A percentile compares a stretch with the other conserved stretches of the same genome.
Conservation (phyloP, 768 basidiomycete genomes). For the Lentinula edodes region DNA sequence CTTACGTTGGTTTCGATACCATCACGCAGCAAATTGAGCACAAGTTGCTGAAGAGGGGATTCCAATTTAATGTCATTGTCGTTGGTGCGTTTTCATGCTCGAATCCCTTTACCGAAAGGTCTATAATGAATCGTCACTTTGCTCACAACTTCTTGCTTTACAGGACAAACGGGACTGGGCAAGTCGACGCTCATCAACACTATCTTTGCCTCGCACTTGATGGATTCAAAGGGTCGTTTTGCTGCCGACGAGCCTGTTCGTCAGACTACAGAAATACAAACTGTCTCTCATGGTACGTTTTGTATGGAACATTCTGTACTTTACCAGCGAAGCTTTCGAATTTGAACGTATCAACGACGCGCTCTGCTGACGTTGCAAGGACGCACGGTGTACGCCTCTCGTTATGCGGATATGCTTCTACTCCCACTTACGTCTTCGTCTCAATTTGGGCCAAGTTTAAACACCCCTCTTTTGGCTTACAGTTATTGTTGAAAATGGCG, state of each 20-base stretch:
- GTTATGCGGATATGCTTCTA: background rate
- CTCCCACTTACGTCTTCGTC: background rate
- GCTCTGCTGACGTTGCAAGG: background rate
- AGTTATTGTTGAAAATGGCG: slow-evolving; percentile 97
- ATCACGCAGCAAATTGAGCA: slow-evolving; percentile 98
- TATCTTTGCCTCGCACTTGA: slow-evolving; percentile 96
- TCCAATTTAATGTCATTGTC: slow-evolving; percentile 98
- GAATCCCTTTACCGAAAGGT: background rate
- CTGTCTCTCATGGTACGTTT: slow-evolving; percentile 82
- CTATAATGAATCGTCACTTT: background rate
- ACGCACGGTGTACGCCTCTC: background rate
- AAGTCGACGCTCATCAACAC: slow-evolving; percentile 99
- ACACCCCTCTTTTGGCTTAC: background rate
- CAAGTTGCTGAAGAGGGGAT: slow-evolving; percentile 97
- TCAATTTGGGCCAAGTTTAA: background rate
- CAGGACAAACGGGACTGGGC: slow-evolving; percentile 95
- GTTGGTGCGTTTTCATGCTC: slow-evolving; percentile 58
- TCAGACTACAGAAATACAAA: slow-evolving; percentile 96
- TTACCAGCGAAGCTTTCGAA: background rate
- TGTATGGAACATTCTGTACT: background rate
- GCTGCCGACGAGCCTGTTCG: slow-evolving; percentile 84
- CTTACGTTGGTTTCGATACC: slow-evolving; percentile 97
- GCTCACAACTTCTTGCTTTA: slow-evolving; percentile 7
- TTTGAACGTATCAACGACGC: background rate
- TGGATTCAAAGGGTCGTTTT: slow-evolving; percentile 94